A percentile compares a stretch with the other conserved stretches of the same genome.
Evolutionary conservation across 164 flowering plant genomes (phyloP).

Genomic region (Tetrastigma voinierianum): DNA sequence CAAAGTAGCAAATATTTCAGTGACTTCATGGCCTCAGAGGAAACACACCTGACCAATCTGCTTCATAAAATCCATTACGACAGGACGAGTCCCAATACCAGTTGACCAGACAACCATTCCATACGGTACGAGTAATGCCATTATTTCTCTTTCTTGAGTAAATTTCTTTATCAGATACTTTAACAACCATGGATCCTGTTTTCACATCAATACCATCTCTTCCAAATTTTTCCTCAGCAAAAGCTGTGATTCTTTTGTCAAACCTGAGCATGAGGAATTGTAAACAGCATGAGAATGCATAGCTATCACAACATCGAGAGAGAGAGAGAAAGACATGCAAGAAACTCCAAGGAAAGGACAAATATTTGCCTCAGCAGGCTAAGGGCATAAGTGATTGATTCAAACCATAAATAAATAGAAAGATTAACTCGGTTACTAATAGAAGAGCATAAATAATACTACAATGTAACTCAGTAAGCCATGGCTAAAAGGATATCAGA

Average conservation of each 20-base stretch:
- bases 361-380: too few species aligned
- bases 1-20: neutral
- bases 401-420: too few species aligned
- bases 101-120: slow-evolving; percentile 99
- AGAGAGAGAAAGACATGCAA: too few species aligned
- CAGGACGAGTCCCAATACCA: slow-evolving; percentile 90
- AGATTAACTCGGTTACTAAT: too few species aligned
- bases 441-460: too few species aligned
- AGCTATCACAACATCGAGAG: too few species aligned
- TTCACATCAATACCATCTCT: slow-evolving; percentile 89
- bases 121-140: slow-evolving; percentile 67
- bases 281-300: neutral
- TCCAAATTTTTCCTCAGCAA: slow-evolving; percentile 75
- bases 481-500: too few species aligned
- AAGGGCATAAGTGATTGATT: too few species aligned
- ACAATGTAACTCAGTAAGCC: too few species aligned
- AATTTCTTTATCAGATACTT: slow-evolving; percentile 74
- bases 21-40: neutral
- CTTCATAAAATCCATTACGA: slow-evolving; percentile 79
- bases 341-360: too few species aligned
- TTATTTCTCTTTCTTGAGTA: slow-evolving; percentile 51
- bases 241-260: slow-evolving; percentile 83
- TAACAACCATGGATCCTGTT: slow-evolving; percentile 78
- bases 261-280: slow-evolving; percentile 58
- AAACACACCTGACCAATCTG: slow-evolving; percentile 80